Evolutionary conservation across 2,329 filamentous ascomycete genomes (phyloP).

Genomic region (Pseudogymnoascus sp.): DNA sequence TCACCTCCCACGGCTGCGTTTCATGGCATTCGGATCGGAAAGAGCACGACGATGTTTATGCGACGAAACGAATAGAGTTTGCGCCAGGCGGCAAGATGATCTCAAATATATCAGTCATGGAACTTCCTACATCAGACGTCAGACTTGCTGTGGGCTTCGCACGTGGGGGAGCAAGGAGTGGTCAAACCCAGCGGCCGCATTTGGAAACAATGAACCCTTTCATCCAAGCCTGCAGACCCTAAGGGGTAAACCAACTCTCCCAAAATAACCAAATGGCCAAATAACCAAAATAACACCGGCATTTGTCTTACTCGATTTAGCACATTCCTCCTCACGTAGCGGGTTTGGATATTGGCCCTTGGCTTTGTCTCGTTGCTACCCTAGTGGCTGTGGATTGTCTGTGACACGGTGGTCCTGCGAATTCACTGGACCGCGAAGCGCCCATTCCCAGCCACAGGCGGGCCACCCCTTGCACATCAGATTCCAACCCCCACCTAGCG

Average conservation of each 20-base stretch:
- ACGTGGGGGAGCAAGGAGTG: neutral
- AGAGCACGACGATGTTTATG: constrained; percentile 4
- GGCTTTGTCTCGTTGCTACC: neutral
- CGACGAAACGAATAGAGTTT: constrained; percentile 8
- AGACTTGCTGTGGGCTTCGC: neutral
- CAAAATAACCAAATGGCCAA: constrained; percentile 6
- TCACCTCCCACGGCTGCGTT: neutral
- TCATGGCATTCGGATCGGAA: neutral
- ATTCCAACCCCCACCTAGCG: neutral
- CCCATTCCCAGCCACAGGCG: neutral
- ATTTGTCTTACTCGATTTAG: neutral
- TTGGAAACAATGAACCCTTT: neutral
- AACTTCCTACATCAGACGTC: neutral
- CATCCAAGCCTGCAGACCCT: neutral
- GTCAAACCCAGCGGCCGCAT: neutral
- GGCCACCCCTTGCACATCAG: neutral
- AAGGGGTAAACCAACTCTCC: neutral
- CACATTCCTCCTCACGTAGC: neutral
- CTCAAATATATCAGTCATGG: neutral
- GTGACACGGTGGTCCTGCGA: neutral
- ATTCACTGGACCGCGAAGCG: constrained; percentile 5
- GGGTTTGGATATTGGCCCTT: constrained; percentile 4
- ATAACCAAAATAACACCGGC: neutral
- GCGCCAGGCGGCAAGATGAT: neutral
- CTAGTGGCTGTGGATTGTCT: neutral